Conservation (phyloP, 2,329 filamentous ascomycete genomes). For the Arthrinium phaeospermum region DNA sequence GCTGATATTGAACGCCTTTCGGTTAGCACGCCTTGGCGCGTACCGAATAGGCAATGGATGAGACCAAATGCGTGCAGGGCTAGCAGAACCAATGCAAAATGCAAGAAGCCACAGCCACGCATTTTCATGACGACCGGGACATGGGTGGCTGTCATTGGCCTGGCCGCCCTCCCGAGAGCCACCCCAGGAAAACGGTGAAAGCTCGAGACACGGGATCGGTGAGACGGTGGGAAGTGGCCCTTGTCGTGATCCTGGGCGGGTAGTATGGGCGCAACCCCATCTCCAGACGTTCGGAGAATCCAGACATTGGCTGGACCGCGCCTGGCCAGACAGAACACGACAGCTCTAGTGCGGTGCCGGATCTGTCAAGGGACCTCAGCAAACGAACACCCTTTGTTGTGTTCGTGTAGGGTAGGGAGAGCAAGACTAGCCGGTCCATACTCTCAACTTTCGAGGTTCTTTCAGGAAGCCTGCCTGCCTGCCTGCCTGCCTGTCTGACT, state of each 20-base stretch:
- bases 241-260: constrained; percentile 8
- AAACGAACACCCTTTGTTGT: neutral
- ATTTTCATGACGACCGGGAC: neutral
- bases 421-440: neutral
- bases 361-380: neutral
- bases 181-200: constrained; percentile 12
- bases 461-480: neutral
- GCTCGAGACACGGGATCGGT: constrained; percentile 13
- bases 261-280: constrained; percentile 7
- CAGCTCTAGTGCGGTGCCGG: neutral
- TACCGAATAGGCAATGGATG: constrained; percentile 15
- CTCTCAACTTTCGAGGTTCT: neutral
- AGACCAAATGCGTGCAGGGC: neutral
- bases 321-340: neutral
- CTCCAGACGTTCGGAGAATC: neutral
- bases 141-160: neutral
- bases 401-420: neutral
- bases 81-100: neutral
- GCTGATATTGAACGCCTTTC: constrained; percentile 2
- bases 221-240: constrained; percentile 2
- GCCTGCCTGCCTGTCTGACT: neutral
- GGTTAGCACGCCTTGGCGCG: constrained; percentile 5
- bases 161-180: neutral
- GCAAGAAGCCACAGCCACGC: neutral
- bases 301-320: neutral